Evolutionary conservation across 495 filamentous ascomycete genomes (phyloP), one percentile per base, ranked within the genome.

Genomic region (Aspergillus biplanus): DNA sequence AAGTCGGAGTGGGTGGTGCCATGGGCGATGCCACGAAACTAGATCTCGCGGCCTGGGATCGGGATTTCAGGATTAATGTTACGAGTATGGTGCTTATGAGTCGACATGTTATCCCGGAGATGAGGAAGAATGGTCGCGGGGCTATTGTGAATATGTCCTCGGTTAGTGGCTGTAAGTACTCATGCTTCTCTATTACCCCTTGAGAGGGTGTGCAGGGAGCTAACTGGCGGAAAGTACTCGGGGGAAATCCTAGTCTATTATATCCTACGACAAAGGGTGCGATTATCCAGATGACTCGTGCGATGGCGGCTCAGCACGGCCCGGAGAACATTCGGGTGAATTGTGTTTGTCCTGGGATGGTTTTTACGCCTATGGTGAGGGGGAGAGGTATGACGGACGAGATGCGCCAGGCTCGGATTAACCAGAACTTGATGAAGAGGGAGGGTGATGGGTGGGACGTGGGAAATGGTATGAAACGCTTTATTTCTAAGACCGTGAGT

Each of bases 261-360:
- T 88, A 88, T 70, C 85, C 85, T 18, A 87, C 84, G 9, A 82
- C 75, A 59, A 87, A 88, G 62, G 86, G 85, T 0, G 85, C 85
- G 0, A 76, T 86, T 7, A 73, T 86, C 2, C 81, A 86, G 39
- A 80, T 87, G 82, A 86, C 84, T 9, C 65, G 83, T 11, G 82
- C 82, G 5, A 86, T 86, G 83, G 83, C 83, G 2, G 82, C 80
- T 0, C 82, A 87, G 60, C 84, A 86, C 70, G 83, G 74, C 0
- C 33, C 58, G 4, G 75, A 85, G 5, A 77, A 78, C 2, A 85
- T 87, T 37, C 64, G 83, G 11, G 84, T 86, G 0, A 87, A 87
- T 49, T 85, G 84, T 49, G 84, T 87, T 5, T 85, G 82, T 66
- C 84, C 84, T 13, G 85, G 84, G 3, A 44, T 44, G 39, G 39